Base-by-base conservation (phyloP, 345 rosid species). In the Brassica juncea region DNA sequence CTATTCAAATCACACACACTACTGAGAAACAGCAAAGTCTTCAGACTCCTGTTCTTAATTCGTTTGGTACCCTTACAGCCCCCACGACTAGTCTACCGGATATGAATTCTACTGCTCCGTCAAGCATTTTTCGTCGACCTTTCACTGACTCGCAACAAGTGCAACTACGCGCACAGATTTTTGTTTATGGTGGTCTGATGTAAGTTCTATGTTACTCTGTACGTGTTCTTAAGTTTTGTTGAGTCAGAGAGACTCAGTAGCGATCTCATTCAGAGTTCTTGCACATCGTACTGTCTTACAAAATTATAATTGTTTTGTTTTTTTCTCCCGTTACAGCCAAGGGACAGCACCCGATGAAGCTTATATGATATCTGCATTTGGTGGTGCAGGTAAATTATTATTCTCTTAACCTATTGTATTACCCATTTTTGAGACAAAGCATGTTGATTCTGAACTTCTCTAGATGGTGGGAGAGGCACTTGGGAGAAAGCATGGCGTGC, bases 101-200 rank as follows among this genome's bases (percentile, higher is more conserved):
- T 85, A 77, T 96, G 76, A 96, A 88, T 84, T 68, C 87, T 69
- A 84, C 83, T 75, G 81, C 90, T 74, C 84, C 84, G 60, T 77
- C 88, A 61, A 75, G 80, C 81, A 76, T 85, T 64, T 88, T 88
- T 85, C 92, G 81, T 35, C 99, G 93, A 86, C 97, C 99, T 81
- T 96, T 96, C 85, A 90, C 95, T 1, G 99, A 96, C 81, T 77
- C 87, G 77, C 99, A 96, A 80, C 99, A 96, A 96, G 92, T 93
- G 85, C 98, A 96, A 82, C 85, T 96, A 76, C 99, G 99, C 55
- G 92, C 99, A 68, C 99, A 96, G 87, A 96, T 96, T 73, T 90
- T 96, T 86, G 99, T 93, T 72, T 96, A 96, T 76, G 99, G 99
- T 71, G 90, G 95, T 76, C 82, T 96, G 80, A 96, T 96, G 99